phyloP scores from a whole-genome alignment of 768 basidiomycete genomes.

The Scleroderma bovista region DNA sequence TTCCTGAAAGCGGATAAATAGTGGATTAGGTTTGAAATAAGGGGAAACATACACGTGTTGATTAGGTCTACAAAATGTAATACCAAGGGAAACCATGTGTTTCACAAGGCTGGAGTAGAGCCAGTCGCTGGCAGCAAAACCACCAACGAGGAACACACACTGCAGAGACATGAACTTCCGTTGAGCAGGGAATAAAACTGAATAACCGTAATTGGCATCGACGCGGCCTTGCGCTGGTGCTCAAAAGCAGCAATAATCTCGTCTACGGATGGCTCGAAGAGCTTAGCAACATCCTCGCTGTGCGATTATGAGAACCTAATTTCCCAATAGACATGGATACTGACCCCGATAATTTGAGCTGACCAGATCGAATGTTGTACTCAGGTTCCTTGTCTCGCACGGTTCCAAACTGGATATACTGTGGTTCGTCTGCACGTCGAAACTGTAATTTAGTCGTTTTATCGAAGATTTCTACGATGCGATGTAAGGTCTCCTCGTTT shows the following conservation, averaged over 20 bases:
- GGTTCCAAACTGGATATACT: constrained; percentile 36
- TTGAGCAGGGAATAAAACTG: background rate
- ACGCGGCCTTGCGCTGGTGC: constrained; percentile 17
- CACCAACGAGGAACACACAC: constrained; percentile 40
- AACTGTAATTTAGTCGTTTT: constrained; percentile 34
- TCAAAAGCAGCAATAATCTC: constrained; percentile 26
- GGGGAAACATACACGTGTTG: constrained; percentile 37
- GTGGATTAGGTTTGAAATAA: background rate
- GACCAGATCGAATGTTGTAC: constrained; percentile 31
- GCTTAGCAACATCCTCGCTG: constrained; percentile 27
- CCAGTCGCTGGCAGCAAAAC: constrained; percentile 41
- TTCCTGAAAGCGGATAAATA: constrained; percentile 15
- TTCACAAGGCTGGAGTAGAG: constrained; percentile 34
- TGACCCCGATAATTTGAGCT: constrained; percentile 32
- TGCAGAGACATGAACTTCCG: background rate
- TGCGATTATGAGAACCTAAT: background rate
- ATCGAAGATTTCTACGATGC: constrained; percentile 31
- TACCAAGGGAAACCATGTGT: constrained; percentile 25
- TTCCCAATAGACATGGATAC: background rate
- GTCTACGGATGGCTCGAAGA: constrained; percentile 35
- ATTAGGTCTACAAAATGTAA: constrained; percentile 39
- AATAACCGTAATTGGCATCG: constrained; percentile 19
- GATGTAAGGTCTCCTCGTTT: constrained; percentile 22
- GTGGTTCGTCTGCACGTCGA: constrained; percentile 28
- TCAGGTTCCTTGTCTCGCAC: constrained; percentile 29